These are phyloP conservation scores for Mollisiaceae sp. DNA, from an alignment of 2,329 filamentous ascomycete genomes.

Conservation along the genomic window DNA sequence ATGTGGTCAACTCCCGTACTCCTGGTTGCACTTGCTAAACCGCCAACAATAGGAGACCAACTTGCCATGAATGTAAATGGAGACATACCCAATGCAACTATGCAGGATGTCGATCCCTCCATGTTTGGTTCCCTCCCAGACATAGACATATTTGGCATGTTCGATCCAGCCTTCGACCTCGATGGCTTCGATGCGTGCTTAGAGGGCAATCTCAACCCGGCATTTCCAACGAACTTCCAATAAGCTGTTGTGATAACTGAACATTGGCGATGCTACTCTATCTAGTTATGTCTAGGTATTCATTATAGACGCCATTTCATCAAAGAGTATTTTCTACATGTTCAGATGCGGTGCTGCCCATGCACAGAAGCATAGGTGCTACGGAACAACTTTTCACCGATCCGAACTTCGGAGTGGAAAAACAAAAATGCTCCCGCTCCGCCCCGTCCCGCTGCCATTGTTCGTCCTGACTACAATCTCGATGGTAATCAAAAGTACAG, in stretches of 20 bases:
- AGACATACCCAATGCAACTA: conserved; percentile 3
- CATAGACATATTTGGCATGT: conserved; percentile 36
- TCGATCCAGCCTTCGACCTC: conserved; percentile 36
- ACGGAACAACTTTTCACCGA: background rate
- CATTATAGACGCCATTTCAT: background rate
- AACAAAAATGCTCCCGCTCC: background rate
- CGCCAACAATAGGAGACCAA: background rate
- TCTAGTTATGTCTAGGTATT: background rate
- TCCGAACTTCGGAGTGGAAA: background rate
- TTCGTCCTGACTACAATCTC: too few species aligned
- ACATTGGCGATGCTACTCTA: background rate
- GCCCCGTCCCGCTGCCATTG: too few species aligned
- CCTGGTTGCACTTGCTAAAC: background rate
- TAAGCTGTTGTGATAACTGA: background rate
- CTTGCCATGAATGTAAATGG: background rate
- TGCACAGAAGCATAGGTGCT: background rate
- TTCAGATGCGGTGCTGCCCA: background rate
- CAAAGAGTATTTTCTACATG: background rate
- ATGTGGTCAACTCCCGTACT: background rate
- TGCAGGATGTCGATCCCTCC: conserved; percentile 30
- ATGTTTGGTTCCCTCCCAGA: conserved; percentile 29
- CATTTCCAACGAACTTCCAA: conserved; percentile 25
- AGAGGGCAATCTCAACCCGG: conserved; percentile 33
- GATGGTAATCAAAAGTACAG: background rate
- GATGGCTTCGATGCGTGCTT: conserved; percentile 35